A percentile compares a stretch with the other conserved stretches of the same genome.
Conservation (phyloP, 495 filamentous ascomycete species). For the Schizothecium vesticola region DNA sequence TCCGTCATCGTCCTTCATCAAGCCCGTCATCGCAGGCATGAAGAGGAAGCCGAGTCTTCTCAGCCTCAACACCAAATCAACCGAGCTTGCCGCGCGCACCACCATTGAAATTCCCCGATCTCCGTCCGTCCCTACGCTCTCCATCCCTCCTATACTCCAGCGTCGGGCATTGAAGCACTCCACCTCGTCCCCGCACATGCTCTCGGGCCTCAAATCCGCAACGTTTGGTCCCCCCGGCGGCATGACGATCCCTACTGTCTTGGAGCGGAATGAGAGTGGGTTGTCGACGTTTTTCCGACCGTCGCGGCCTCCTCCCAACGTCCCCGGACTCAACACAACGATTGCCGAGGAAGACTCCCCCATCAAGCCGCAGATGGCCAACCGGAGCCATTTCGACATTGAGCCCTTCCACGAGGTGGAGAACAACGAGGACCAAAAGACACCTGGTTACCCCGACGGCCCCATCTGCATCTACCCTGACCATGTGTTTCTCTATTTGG, state of each 20-base stretch:
- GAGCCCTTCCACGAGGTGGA: conserved; percentile 49
- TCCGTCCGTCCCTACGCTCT: conserved; percentile 27
- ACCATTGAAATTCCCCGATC: conserved; percentile 42
- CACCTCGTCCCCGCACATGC: conserved; percentile 51
- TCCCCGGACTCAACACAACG: conserved; percentile 30
- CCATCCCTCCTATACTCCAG: conserved; percentile 43
- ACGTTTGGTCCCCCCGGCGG: conserved; percentile 49
- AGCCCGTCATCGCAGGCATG: conserved; percentile 60
- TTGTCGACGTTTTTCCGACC: conserved; percentile 45
- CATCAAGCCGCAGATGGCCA: conserved; percentile 56
- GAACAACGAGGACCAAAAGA: conserved; percentile 69
- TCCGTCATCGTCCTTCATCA: conserved; percentile 61
- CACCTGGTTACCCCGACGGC: conserved; percentile 87
- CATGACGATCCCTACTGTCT: conserved; percentile 48
- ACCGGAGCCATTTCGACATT: conserved; percentile 44
- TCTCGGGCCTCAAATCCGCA: conserved; percentile 45
- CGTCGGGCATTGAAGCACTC: conserved; percentile 52
- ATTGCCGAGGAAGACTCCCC: conserved; percentile 76
- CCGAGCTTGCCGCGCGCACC: conserved; percentile 36
- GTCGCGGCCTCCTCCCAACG: conserved; percentile 27
- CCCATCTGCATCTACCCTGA: conserved; percentile 89
- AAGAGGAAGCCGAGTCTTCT: conserved; percentile 75
- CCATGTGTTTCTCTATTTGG: conserved; percentile 87
- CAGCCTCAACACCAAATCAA: conserved; percentile 56
- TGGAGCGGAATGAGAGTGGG: conserved; percentile 45